Conservation (phyloP, 2,329 filamentous ascomycete genomes). For the Ophiocordyceps polyrhachis-furcata region DNA sequence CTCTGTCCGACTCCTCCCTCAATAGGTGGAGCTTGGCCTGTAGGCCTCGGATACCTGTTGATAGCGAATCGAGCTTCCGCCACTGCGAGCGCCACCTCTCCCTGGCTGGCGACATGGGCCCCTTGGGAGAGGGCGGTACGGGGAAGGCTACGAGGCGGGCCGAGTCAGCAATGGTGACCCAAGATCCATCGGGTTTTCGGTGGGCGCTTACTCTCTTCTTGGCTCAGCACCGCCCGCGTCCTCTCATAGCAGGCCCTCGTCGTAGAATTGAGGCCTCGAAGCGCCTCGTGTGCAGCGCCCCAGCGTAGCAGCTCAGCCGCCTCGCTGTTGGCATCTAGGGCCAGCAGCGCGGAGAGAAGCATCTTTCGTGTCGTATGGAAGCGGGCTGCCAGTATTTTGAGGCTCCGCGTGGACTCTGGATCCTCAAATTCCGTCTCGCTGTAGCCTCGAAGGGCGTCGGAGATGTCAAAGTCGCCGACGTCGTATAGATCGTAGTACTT, state of each 20-base stretch:
- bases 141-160: slow-evolving; percentile 25
- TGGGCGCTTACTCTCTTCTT: slow-evolving; percentile 55
- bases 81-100: slow-evolving; percentile 77
- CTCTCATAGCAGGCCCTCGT: slow-evolving; percentile 45
- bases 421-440: slow-evolving; percentile 57
- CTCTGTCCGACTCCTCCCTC: slow-evolving; percentile 71
- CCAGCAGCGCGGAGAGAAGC: slow-evolving; percentile 73
- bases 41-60: slow-evolving; percentile 73
- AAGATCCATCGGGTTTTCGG: neutral
- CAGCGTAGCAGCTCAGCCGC: slow-evolving; percentile 61
- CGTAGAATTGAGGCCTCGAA: slow-evolving; percentile 43
- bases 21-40: slow-evolving; percentile 90
- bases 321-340: slow-evolving; percentile 66
- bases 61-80: slow-evolving; percentile 72
- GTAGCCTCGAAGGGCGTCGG: slow-evolving; percentile 48
- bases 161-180: neutral
- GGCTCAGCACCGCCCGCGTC: slow-evolving; percentile 50
- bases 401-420: slow-evolving; percentile 53
- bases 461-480: slow-evolving; percentile 53
- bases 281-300: slow-evolving; percentile 58
- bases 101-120: slow-evolving; percentile 49
- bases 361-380: slow-evolving; percentile 69
- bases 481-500: slow-evolving; percentile 88
- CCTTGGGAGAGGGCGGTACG: slow-evolving; percentile 35
- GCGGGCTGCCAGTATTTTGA: slow-evolving; percentile 67